Conservation (phyloP, 805 yeast species). For the Torulaspora indica region DNA sequence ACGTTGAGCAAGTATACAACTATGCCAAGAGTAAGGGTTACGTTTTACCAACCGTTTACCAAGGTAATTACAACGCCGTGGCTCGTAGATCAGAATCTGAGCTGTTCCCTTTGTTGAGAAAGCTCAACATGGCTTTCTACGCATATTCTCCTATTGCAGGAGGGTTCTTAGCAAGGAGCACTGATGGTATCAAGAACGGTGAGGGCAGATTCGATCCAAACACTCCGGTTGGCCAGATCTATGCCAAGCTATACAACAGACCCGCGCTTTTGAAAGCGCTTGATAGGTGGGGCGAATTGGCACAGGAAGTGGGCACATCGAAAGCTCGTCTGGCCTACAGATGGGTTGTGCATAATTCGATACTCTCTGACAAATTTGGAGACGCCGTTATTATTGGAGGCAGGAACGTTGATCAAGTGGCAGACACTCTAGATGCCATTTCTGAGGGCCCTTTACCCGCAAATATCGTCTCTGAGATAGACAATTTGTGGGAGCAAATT, state of each 20-base stretch:
- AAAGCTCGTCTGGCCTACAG: conserved; percentile 23
- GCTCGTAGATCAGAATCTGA: conserved; percentile 23
- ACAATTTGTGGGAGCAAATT: conserved; percentile 21
- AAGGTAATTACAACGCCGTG: conserved; percentile 30
- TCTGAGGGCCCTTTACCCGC: conserved; percentile 24
- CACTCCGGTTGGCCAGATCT: conserved; percentile 14
- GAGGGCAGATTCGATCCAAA: conserved; percentile 18
- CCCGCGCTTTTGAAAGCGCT: conserved; percentile 20
- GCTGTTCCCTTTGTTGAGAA: conserved; percentile 23
- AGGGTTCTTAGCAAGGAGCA: conserved; percentile 21
- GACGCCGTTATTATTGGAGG: conserved; percentile 27
- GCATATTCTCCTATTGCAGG: conserved; percentile 30
- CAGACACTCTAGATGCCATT: conserved; percentile 18
- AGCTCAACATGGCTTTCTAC: conserved; percentile 20
- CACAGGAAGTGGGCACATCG: conserved; percentile 16
- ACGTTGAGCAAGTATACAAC: conserved; percentile 20
- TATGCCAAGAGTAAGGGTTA: conserved; percentile 21
- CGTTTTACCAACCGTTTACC: conserved; percentile 29
- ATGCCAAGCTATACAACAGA: conserved; percentile 18
- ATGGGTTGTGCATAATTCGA: conserved; percentile 23
- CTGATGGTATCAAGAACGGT: conserved; percentile 11
- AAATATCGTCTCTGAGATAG: conserved; percentile 20
- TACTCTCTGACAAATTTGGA: conserved; percentile 14
- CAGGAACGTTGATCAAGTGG: conserved; percentile 15
- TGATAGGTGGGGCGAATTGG: conserved; percentile 16